Base-by-base conservation (phyloP, 2,329 filamentous ascomycete genomes). In the Hypoxylon sp. region DNA sequence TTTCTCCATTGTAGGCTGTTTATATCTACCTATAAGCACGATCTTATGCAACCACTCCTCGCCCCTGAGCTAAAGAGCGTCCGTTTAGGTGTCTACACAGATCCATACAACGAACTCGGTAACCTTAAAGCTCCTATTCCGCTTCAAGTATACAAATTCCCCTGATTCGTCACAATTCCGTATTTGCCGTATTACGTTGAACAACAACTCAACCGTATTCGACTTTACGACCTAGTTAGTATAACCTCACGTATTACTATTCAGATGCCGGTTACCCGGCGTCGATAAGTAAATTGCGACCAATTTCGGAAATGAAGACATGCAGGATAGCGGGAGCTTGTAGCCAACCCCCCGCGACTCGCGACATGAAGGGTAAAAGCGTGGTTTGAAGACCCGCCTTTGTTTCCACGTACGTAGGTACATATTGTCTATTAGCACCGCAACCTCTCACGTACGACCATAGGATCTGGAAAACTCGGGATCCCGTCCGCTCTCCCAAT, bases 391-490 rank as follows among this genome's bases (percentile, higher is more conserved):
- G 37, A 21, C 37, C 37, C 37, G n/a, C 37, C 8, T 19, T n/a
- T 41, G 16, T 41, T 12, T 34, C 9, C 30, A 12, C 12, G 11
- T 11, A 34, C 9, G 12, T 12, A 34, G 9, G 5, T n/a, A 41
- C 12, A 41, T 41, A 19, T 41, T 16, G 37, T 19, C 37, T 19
- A 41, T 3, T 9, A 41, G 9, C 16, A 41, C 16, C 1, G 4
- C 1, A 19, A 9, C 16, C 37, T 41, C 9, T 21, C 37, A 41
- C 37, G 37, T 41, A 41, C 37, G 37, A 41, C 37, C 37, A 41
- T 41, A 41, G 37, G 37, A 41, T 41, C 37, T 21, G 37, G 37
- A 41, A 41, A 41, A 41, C 37, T 41, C 37, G 37, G 37, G 37
- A 19, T 41, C 37, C 37, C 37, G 37, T 41, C 37, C 16, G 37